A percentile compares a stretch with the other conserved stretches of the same genome.
Evolutionary conservation across 2,329 filamentous ascomycete species (phyloP).

Genomic region (Alternaria sp.): DNA sequence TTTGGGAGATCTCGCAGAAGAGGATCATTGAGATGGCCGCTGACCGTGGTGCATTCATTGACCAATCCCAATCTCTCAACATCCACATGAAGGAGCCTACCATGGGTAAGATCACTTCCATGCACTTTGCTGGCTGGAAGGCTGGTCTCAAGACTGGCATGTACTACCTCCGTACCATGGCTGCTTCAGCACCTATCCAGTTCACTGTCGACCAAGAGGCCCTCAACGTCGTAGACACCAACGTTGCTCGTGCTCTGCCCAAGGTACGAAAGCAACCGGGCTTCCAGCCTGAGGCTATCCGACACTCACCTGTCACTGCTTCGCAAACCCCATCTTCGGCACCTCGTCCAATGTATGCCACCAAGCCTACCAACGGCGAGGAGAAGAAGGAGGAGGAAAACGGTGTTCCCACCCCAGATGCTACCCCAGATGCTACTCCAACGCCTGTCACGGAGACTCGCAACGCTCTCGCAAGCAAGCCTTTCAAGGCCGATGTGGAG

Average conservation of each 20-base stretch:
- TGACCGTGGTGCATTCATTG: conserved; percentile 97
- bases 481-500: conserved; percentile 77
- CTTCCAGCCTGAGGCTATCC: conserved; percentile 23
- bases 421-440: conserved; percentile 58
- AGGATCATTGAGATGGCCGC: conserved; percentile 97
- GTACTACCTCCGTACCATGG: conserved; percentile 99
- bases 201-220: conserved; percentile 99
- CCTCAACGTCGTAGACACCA: conserved; percentile 84
- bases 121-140: conserved; percentile 99
- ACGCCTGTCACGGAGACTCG: conserved; percentile 60
- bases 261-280: conserved; percentile 69
- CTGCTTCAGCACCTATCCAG: conserved; percentile 94
- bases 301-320: conserved; percentile 28
- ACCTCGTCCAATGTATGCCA: conserved; percentile 71
- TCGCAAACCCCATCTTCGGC: conserved; percentile 65
- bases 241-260: conserved; percentile 68
- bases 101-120: conserved; percentile 99
- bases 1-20: conserved; percentile 98
- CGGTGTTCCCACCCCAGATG: conserved; percentile 72
- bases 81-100: conserved; percentile 99
- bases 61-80: conserved; percentile 98
- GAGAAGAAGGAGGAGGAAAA: conserved; percentile 49
- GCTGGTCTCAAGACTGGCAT: conserved; percentile 99
- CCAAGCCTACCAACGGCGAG: conserved; percentile 57
- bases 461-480: conserved; percentile 65